phyloP scores from a whole-genome alignment of 2,329 filamentous ascomycete species.

The Calycina herbarum region DNA sequence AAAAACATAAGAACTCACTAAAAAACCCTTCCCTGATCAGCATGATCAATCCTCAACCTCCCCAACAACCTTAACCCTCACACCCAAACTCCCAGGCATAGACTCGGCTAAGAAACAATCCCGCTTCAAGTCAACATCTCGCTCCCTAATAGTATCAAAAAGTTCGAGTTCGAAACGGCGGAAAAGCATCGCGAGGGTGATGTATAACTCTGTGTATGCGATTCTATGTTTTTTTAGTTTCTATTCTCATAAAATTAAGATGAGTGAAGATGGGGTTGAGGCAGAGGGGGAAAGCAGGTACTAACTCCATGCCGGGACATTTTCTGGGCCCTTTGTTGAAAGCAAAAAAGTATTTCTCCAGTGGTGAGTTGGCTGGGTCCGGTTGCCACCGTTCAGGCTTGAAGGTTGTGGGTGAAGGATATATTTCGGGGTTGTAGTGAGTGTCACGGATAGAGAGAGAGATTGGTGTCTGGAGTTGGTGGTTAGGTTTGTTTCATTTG shows the following conservation, averaged over 20 bases:
- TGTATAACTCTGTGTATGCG: constrained; percentile 27
- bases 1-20: too few species aligned
- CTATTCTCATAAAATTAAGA: neutral
- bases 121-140: constrained; percentile 25
- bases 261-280: neutral
- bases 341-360: constrained; percentile 25
- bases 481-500: too few species aligned
- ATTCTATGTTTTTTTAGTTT: constrained; percentile 16
- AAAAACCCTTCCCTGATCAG: too few species aligned
- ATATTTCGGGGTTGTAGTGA: constrained; percentile 38
- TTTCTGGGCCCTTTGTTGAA: constrained; percentile 27
- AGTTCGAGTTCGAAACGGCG: constrained; percentile 23
- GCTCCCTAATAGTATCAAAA: constrained; percentile 20
- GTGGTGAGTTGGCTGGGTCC: constrained; percentile 27
- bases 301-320: constrained; percentile 29
- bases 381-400: constrained; percentile 42
- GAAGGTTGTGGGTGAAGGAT: constrained; percentile 29
- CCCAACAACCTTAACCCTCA: constrained; percentile 1
- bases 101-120: constrained; percentile 21
- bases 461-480: constrained; percentile 19
- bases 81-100: constrained; percentile 1
- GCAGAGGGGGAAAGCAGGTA: neutral
- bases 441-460: constrained; percentile 24
- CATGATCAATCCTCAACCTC: neutral
- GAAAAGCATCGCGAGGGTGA: constrained; percentile 24